Evolutionary conservation across 169 alveolate genomes (phyloP), one percentile per base, ranked within the genome.

Genomic region (Cryptosporidium ryanae): DNA sequence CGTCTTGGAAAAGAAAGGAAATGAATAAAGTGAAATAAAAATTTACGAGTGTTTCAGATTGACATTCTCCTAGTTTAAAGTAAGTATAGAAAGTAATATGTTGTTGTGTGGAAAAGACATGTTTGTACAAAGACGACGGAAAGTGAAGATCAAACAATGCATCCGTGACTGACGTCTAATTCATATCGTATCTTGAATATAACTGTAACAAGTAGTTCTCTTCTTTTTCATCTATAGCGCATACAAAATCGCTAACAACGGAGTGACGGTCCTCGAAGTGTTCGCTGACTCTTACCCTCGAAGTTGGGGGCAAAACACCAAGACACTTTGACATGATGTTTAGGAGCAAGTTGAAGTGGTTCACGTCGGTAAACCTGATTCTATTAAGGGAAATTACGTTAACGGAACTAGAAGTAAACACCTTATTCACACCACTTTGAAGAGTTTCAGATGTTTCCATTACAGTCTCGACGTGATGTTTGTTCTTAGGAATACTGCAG

Each of bases 271-370:
- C 29, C 49, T 70, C 17, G 64, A 70, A 70, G 12, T 70, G 68
- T 13, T 70, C 84, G 12, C 57, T 70, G 8, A 70, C 67, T 70
- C 84, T 70, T 23, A 70, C 46, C 54, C 84, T 70, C 21, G 84
- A 43, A 25, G 50, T 54, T 34, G 84, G 84, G 0, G 84, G 84
- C 31, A 70, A 27, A 2, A 70, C 67, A 54, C 84, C 84, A 3
- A 70, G 46, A 32, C 84, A 70, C 55, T 70, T 70, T n/a, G 84
- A 70, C 66, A 70, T 54, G 15, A 55, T 54, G 18, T 32, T 54
- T 32, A 23, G 17, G 27, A 70, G 67, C 18, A 32, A 70, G 18
- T 70, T 70, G 21, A 70, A 70, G 38, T 70, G 67, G 15, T 70
- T 43, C 3, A 43, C 55, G 54, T 70, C 84, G 49, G 84, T 25